A percentile compares a stretch with the other conserved stretches of the same genome.
Conservation (phyloP, 2,329 filamentous ascomycete species). For the Ciborinia camelliae region DNA sequence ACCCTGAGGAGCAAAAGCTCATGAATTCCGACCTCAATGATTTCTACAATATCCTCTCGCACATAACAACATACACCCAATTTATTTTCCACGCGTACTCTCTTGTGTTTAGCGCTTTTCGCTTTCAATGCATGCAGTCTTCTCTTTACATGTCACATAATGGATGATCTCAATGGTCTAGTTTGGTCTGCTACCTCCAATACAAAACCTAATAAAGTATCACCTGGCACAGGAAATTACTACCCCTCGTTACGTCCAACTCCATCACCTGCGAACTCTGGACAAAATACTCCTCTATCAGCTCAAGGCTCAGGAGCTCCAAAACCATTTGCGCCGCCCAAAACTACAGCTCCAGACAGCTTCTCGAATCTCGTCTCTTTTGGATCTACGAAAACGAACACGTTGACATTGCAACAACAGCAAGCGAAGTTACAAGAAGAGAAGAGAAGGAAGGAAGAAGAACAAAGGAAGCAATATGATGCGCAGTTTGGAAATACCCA, state of each 20-base stretch:
- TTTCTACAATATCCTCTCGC: neutral
- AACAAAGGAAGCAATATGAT: conserved; percentile 68
- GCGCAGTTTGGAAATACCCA: conserved; percentile 72
- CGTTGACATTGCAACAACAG: conserved; percentile 74
- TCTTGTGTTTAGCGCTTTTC: neutral
- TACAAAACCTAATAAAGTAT: conserved; percentile 39
- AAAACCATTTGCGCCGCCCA: conserved; percentile 39
- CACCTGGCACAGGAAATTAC: conserved; percentile 43
- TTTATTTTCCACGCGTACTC: neutral
- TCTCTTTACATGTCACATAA: conserved; percentile 36
- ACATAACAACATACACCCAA: neutral
- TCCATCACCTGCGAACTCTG: conserved; percentile 47
- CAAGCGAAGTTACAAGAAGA: conserved; percentile 64
- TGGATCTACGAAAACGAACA: conserved; percentile 57
- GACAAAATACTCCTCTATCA: conserved; percentile 52
- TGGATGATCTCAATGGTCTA: conserved; percentile 61
- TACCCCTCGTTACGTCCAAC: conserved; percentile 54
- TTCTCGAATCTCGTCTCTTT: conserved; percentile 74
- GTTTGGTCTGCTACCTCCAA: conserved; percentile 51
- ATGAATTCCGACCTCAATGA: neutral
- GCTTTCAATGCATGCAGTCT: conserved; percentile 22
- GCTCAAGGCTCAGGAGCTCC: conserved; percentile 41
- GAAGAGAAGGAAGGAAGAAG: conserved; percentile 69
- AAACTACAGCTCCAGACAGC: conserved; percentile 58
- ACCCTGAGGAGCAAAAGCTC: neutral